These are phyloP conservation scores for Paecilomyces formosus DNA, from an alignment of 2,329 filamentous ascomycete species.

Conservation along the genomic window DNA sequence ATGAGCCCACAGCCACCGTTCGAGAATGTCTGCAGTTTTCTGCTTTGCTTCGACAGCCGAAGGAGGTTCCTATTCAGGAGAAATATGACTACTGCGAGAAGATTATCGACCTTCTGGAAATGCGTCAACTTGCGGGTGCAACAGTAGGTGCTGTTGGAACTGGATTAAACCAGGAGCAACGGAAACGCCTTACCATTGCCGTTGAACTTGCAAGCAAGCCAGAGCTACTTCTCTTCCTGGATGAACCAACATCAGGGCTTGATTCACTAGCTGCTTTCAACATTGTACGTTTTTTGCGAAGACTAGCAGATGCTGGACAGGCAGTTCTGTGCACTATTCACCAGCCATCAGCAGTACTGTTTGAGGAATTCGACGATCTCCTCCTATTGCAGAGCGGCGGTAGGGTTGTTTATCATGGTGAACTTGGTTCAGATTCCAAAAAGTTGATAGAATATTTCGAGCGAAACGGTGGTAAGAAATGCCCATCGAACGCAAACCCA, in stretches of 20 bases:
- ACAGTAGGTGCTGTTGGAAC: slow-evolving; percentile 53
- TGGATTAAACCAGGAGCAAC: slow-evolving; percentile 58
- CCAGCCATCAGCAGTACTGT: slow-evolving; percentile 77
- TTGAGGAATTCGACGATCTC: slow-evolving; percentile 81
- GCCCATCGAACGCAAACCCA: slow-evolving; percentile 58
- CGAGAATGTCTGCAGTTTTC: slow-evolving; percentile 61
- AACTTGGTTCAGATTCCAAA: slow-evolving; percentile 68
- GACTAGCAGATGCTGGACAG: slow-evolving; percentile 66
- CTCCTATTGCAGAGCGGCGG: slow-evolving; percentile 72
- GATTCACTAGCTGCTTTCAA: slow-evolving; percentile 63
- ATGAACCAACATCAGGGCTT: slow-evolving; percentile 58
- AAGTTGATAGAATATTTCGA: slow-evolving; percentile 66
- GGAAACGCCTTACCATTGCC: slow-evolving; percentile 59
- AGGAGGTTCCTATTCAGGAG: slow-evolving; percentile 49
- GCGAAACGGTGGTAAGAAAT: slow-evolving; percentile 53
- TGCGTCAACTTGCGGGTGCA: slow-evolving; percentile 59
- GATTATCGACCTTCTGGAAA: slow-evolving; percentile 61
- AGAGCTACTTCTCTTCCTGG: slow-evolving; percentile 53
- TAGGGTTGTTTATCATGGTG: slow-evolving; percentile 76
- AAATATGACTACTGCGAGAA: slow-evolving; percentile 63
- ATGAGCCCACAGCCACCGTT: slow-evolving; percentile 59
- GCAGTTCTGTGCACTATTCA: slow-evolving; percentile 89
- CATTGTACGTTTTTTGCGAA: slow-evolving; percentile 55
- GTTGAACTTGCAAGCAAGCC: slow-evolving; percentile 57
- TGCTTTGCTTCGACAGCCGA: slow-evolving; percentile 55